Conservation (phyloP, 768 basidiomycete species). For the Agaricus subrufescens region DNA sequence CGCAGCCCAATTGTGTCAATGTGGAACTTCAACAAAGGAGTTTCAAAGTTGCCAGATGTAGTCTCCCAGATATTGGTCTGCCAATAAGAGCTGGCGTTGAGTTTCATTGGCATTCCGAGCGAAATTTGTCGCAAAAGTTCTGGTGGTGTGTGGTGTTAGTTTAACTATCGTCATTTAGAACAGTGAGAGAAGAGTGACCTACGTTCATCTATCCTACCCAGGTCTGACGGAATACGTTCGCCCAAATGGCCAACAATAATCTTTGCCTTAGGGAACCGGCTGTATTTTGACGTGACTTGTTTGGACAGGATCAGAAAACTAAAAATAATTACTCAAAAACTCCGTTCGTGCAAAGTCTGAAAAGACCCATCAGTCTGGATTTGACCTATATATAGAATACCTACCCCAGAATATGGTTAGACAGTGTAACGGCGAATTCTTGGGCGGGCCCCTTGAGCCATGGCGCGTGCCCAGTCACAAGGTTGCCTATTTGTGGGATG, state of each 20-base stretch:
- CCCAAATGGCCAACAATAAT: conserved; percentile 40
- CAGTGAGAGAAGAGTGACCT: conserved; percentile 5
- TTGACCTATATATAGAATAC: neutral
- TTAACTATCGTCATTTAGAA: neutral
- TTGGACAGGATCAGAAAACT: neutral
- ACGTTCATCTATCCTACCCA: conserved; percentile 36
- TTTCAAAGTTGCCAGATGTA: conserved; percentile 36
- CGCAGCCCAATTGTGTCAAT: conserved; percentile 33
- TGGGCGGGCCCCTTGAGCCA: conserved; percentile 28
- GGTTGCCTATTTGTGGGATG: conserved; percentile 19
- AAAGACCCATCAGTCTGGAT: neutral
- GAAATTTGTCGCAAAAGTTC: conserved; percentile 25
- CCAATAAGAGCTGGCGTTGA: conserved; percentile 33
- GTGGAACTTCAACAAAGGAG: conserved; percentile 33
- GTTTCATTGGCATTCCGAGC: conserved; percentile 31
- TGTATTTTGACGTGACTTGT: conserved; percentile 10
- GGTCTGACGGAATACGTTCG: conserved; percentile 37
- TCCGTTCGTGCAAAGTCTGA: conserved; percentile 30
- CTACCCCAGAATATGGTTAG: conserved; percentile 33
- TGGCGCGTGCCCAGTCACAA: conserved; percentile 25
- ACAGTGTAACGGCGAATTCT: conserved; percentile 31
- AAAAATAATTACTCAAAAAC: conserved; percentile 30
- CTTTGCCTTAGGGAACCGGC: conserved; percentile 36
- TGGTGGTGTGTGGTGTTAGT: conserved; percentile 8
- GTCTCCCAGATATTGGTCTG: conserved; percentile 36